phyloP scores from a whole-genome alignment of 768 basidiomycete genomes.

The Termitomyces sp. region DNA sequence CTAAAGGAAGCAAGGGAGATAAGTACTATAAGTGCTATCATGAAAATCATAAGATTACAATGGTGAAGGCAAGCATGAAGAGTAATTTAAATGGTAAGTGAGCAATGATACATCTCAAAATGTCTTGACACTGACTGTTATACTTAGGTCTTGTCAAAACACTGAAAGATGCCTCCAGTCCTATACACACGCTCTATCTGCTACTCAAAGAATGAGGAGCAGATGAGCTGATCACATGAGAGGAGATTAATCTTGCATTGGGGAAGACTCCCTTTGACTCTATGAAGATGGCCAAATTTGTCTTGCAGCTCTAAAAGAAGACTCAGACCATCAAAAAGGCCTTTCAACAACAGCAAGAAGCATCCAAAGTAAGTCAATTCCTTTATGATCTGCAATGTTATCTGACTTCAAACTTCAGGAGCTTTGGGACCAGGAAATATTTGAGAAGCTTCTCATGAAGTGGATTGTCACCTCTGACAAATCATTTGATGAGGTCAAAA shows the following conservation, averaged over 20 bases:
- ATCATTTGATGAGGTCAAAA: too few species aligned
- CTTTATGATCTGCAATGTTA: too few species aligned
- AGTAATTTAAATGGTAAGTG: conserved; percentile 6
- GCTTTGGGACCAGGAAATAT: too few species aligned
- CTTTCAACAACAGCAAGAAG: too few species aligned
- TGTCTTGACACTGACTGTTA: neutral
- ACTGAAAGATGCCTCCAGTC: neutral
- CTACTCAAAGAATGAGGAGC: neutral
- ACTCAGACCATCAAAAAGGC: too few species aligned
- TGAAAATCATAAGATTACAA: conserved; percentile 1
- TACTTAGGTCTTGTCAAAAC: neutral
- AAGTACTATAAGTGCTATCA: conserved; percentile 10
- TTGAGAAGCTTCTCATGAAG: too few species aligned
- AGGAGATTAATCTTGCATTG: conserved; percentile 3
- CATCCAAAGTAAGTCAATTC: too few species aligned
- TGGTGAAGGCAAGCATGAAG: conserved; percentile 5
- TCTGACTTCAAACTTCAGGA: too few species aligned
- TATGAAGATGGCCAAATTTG: neutral
- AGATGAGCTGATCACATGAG: neutral
- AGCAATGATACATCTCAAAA: neutral
- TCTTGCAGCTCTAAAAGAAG: neutral
- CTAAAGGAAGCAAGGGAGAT: neutral
- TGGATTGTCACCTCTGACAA: too few species aligned
- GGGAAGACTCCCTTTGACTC: neutral
- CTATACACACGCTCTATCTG: neutral